Percentiles rank a stretch among this genome's conserved stretches.
Evolutionary conservation across 2,329 filamentous ascomycete species (phyloP).

Genomic region (Hypoxylon sp.): DNA sequence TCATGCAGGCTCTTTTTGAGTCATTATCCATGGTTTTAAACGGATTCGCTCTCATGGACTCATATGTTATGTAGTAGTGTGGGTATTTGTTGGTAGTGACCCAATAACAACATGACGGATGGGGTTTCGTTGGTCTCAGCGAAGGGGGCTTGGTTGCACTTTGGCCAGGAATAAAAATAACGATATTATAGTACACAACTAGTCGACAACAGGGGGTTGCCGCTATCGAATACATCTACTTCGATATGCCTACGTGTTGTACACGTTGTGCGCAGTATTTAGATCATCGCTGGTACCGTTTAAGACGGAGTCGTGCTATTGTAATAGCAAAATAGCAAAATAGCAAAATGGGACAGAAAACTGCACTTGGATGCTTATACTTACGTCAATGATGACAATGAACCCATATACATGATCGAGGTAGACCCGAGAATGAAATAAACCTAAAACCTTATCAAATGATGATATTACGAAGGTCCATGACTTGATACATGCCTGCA

Average conservation of each 20-base stretch:
- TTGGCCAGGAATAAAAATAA: conserved; percentile 21
- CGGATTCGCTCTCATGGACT: conserved; percentile 30
- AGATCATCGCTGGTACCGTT: not conserved
- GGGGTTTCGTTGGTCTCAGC: conserved; percentile 20
- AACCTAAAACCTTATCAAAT: conserved; percentile 20
- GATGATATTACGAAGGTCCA: conserved; percentile 20
- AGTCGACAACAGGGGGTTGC: conserved; percentile 9
- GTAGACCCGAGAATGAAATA: not conserved
- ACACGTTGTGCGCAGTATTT: not conserved
- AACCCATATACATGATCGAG: not conserved
- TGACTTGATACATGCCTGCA: conserved; percentile 23
- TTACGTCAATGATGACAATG: conserved; percentile 1
- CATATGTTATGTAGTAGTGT: conserved; percentile 22
- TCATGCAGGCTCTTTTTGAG: conserved; percentile 42
- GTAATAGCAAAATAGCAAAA: not conserved
- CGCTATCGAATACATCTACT: conserved; percentile 24
- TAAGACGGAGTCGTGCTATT: conserved; percentile 2
- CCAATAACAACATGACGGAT: conserved; percentile 35
- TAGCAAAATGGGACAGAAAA: not conserved
- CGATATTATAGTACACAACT: conserved; percentile 22
- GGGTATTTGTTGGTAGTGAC: conserved; percentile 27
- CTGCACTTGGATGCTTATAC: conserved; percentile 2
- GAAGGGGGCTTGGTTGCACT: conserved; percentile 7
- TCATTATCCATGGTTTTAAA: conserved; percentile 34
- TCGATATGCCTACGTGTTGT: not conserved